Percentiles rank a stretch among this genome's conserved stretches.
Evolutionary conservation across 139 green algal species (phyloP).

Genomic region (Tetradesmus obliquus): DNA sequence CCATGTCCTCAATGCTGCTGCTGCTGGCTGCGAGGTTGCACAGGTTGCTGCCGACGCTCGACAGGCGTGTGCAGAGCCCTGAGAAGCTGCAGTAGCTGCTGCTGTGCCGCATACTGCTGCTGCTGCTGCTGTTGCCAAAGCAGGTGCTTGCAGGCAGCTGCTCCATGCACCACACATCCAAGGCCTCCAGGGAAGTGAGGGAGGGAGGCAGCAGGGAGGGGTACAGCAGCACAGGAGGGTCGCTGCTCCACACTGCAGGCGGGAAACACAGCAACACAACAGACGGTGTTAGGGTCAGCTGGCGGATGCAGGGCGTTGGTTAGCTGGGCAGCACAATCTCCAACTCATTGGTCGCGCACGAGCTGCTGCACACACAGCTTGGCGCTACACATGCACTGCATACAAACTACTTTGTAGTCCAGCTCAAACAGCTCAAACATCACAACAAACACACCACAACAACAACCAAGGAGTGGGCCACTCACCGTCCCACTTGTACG

Average conservation of each 20-base stretch:
- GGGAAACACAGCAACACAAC: too few species aligned
- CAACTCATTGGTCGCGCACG: too few species aligned
- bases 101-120: slow-evolving; percentile 1
- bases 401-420: too few species aligned
- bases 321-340: not conserved
- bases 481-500: slow-evolving; percentile 49
- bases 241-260: slow-evolving; percentile 42
- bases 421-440: not conserved
- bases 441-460: not conserved
- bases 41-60: slow-evolving; percentile 17
- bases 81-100: slow-evolving; percentile 24
- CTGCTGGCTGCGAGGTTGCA: not conserved
- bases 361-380: too few species aligned
- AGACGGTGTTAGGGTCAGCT: not conserved
- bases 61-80: not conserved
- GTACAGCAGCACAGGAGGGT: slow-evolving; percentile 40
- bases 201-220: slow-evolving; percentile 20
- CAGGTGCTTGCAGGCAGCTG: not conserved
- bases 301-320: not conserved
- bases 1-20: not conserved
- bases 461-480: not conserved
- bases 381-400: too few species aligned
- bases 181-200: slow-evolving; percentile 20
- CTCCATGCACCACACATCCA: slow-evolving; percentile 40
- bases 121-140: not conserved